These are phyloP conservation scores for Inga leiocalycina DNA, from an alignment of 306 rosid genomes.

Conservation along the genomic window DNA sequence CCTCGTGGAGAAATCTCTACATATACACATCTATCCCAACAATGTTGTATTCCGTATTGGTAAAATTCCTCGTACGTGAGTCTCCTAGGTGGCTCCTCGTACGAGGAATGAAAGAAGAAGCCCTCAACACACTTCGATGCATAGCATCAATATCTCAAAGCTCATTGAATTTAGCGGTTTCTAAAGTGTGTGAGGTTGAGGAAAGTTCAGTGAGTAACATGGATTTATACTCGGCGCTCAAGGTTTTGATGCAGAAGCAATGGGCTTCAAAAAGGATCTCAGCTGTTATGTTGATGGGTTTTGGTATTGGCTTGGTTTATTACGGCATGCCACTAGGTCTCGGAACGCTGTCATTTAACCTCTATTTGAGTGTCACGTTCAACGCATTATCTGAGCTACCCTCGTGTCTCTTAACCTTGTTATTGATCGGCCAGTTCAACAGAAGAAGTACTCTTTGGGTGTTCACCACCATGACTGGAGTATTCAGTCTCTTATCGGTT, in stretches of 20 bases:
- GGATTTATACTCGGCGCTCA: slow-evolving; percentile 46
- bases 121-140: slow-evolving; percentile 34
- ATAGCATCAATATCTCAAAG: slow-evolving; percentile 34
- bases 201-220: slow-evolving; percentile 21
- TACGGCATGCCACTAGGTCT: slow-evolving; percentile 80
- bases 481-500: slow-evolving; percentile 51
- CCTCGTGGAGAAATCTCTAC: slow-evolving; percentile 61
- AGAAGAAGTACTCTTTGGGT: slow-evolving; percentile 46
- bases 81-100: slow-evolving; percentile 78
- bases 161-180: slow-evolving; percentile 34
- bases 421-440: slow-evolving; percentile 44
- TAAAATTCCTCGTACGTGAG: slow-evolving; percentile 49
- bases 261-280: slow-evolving; percentile 57
- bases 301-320: slow-evolving; percentile 63
- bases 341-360: slow-evolving; percentile 48
- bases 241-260: slow-evolving; percentile 35
- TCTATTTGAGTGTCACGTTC: slow-evolving; percentile 58
- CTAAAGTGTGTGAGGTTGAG: slow-evolving; percentile 25
- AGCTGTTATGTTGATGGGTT: slow-evolving; percentile 39
- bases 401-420: slow-evolving; percentile 39
- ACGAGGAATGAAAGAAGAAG: slow-evolving; percentile 58
- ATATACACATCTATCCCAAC: slow-evolving; percentile 60
- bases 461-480: slow-evolving; percentile 41
- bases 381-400: slow-evolving; percentile 78
- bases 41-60: slow-evolving; percentile 37